These are phyloP conservation scores for Tuctoria greenei DNA, from an alignment of 176 grass and related monocot species.

Conservation along the genomic window DNA sequence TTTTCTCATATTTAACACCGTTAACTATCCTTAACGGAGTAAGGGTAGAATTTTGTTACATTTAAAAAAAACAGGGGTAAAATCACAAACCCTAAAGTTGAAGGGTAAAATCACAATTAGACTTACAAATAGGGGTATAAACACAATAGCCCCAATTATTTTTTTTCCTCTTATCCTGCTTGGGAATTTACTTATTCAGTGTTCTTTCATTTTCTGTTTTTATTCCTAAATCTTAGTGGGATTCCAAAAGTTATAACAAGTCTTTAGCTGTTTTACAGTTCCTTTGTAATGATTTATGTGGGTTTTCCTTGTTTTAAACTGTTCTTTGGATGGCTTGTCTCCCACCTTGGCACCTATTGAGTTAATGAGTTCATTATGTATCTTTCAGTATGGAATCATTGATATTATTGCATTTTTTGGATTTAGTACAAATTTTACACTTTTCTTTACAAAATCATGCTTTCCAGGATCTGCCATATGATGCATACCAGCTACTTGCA, in stretches of 20 bases:
- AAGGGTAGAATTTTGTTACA: too few relatives aligned
- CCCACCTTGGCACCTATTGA: slow-evolving; percentile 4
- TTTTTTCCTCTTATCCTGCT: too few relatives aligned
- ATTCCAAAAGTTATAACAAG: not conserved
- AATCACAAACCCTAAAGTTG: too few relatives aligned
- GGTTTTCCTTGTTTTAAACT: not conserved
- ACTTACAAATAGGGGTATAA: too few relatives aligned
- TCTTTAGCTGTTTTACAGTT: not conserved
- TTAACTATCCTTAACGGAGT: too few relatives aligned
- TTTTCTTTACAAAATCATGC: slow-evolving; percentile 33
- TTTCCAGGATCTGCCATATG: slow-evolving; percentile 78
- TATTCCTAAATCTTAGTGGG: not conserved
- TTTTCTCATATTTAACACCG: too few relatives aligned
- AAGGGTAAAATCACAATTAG: too few relatives aligned
- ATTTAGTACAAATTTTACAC: slow-evolving; percentile 18
- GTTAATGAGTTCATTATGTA: slow-evolving; percentile 7
- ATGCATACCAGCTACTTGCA: slow-evolving; percentile 90
- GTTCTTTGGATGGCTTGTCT: not conserved
- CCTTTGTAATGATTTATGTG: not conserved
- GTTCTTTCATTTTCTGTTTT: slow-evolving; percentile 11
- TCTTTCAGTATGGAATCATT: slow-evolving; percentile 6
- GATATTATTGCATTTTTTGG: not conserved
- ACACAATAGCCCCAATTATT: too few relatives aligned
- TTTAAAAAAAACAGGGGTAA: too few relatives aligned
- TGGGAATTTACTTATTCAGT: not conserved